Conservation (phyloP, 1,139 yeast genomes). For the Pichia sp. region DNA sequence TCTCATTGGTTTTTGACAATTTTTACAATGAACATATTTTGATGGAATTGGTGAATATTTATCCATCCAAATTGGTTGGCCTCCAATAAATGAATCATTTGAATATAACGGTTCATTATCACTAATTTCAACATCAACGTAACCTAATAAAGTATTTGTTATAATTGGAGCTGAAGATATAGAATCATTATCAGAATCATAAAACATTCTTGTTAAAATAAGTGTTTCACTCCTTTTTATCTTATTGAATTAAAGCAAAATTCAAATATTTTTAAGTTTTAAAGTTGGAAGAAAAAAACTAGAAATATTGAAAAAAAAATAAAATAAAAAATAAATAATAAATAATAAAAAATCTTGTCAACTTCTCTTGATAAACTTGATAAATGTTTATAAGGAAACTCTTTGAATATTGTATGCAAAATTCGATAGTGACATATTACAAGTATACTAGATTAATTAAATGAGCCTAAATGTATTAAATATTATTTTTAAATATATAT, state of each 20-base stretch:
- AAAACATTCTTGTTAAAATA: conserved; percentile 3
- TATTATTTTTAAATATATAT: too few species aligned
- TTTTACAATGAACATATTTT: conserved; percentile 51
- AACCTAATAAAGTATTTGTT: conserved; percentile 42
- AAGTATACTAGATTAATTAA: too few species aligned
- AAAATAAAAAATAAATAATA: too few species aligned
- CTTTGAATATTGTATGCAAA: too few species aligned
- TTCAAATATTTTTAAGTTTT: too few species aligned
- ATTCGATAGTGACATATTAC: too few species aligned
- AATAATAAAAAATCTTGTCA: too few species aligned
- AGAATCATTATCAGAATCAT: conserved; percentile 19
- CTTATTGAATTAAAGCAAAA: not conserved
- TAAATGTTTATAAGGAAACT: too few species aligned
- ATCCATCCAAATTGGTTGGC: conserved; percentile 45
- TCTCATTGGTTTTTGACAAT: conserved; percentile 58
- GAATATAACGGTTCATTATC: conserved; percentile 45
- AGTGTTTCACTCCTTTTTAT: not conserved
- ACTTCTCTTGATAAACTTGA: too few species aligned
- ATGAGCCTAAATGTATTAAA: too few species aligned
- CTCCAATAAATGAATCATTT: conserved; percentile 79
- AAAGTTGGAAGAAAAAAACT: too few species aligned
- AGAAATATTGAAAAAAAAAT: too few species aligned
- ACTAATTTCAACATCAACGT: conserved; percentile 49
- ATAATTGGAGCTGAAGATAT: conserved; percentile 6
- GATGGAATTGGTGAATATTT: conserved; percentile 46